Evolutionary conservation across 257 asterid species (phyloP).

Genomic region (Solanum appendiculatum): DNA sequence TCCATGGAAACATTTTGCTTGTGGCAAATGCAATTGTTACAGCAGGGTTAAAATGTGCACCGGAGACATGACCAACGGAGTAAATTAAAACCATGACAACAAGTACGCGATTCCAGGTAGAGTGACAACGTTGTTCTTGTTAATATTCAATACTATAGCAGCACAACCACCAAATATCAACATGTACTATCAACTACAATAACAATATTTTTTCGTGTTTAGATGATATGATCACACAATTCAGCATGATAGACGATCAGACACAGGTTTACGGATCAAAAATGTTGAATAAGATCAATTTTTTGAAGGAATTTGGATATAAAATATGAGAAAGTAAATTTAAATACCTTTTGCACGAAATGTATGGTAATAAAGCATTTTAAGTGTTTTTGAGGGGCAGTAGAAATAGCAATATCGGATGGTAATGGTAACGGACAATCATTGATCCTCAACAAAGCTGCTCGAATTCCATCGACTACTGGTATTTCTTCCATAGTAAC

Average conservation of each 20-base stretch:
- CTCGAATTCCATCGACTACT: background rate
- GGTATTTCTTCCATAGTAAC: background rate
- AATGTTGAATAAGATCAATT: background rate
- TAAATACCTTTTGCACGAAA: background rate
- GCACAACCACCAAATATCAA: constrained; percentile 20
- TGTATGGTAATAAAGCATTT: background rate
- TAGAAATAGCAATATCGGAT: background rate
- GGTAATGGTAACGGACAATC: background rate
- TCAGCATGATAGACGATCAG: background rate
- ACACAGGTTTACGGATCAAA: background rate
- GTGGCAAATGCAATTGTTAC: constrained; percentile 3
- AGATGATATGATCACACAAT: background rate
- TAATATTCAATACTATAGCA: constrained; percentile 12
- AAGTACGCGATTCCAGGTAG: constrained; percentile 16
- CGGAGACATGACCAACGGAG: background rate
- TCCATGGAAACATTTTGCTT: constrained; percentile 8
- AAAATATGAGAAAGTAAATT: background rate
- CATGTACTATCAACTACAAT: constrained; percentile 19
- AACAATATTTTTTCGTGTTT: background rate
- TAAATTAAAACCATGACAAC: constrained; percentile 24
- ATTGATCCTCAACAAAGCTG: background rate
- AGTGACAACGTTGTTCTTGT: constrained; percentile 10
- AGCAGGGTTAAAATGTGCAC: background rate
- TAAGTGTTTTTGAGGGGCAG: background rate
- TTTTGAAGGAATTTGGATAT: background rate